A percentile compares a stretch with the other conserved stretches of the same genome.
phyloP scores from a whole-genome alignment of 345 rosid genomes.

The Euphorbia peplus region DNA sequence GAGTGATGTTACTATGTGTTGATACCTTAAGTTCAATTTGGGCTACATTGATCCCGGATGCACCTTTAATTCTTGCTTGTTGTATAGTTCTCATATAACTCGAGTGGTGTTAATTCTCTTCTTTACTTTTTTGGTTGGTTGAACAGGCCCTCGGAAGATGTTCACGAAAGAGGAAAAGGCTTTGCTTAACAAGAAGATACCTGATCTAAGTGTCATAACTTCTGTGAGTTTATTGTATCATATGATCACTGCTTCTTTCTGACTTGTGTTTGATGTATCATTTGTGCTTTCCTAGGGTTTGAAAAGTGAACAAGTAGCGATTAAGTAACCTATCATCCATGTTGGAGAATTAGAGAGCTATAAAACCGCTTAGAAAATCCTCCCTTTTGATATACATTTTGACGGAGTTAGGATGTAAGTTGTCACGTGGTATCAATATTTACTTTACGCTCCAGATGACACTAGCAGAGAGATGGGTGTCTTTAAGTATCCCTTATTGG shows the following conservation, averaged over 20 bases:
- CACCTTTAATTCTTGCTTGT: no score
- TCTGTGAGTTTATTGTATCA: conserved; percentile 54
- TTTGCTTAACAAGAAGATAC: conserved; percentile 65
- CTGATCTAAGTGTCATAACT: conserved; percentile 63
- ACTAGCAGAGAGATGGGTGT: no score
- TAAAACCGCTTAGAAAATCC: no score
- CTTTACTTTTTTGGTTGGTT: conserved; percentile 14
- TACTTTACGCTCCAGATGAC: no score
- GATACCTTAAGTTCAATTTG: no score
- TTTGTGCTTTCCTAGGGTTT: neutral
- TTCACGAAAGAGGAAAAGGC: conserved; percentile 75
- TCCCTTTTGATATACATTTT: no score
- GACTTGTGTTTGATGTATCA: neutral
- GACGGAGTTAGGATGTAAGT: no score
- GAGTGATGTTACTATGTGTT: no score
- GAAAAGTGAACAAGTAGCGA: neutral
- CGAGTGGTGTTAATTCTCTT: neutral
- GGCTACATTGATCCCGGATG: no score
- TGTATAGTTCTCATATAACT: neutral
- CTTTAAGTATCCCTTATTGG: no score
- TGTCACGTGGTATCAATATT: no score
- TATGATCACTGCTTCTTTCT: neutral
- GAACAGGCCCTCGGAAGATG: conserved; percentile 57
- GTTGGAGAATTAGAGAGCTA: no score
- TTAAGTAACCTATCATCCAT: neutral